A percentile compares a stretch with the other conserved stretches of the same genome.
phyloP scores from a whole-genome alignment of 2,329 filamentous ascomycete genomes.

The Phaeosphaeria sp. region DNA sequence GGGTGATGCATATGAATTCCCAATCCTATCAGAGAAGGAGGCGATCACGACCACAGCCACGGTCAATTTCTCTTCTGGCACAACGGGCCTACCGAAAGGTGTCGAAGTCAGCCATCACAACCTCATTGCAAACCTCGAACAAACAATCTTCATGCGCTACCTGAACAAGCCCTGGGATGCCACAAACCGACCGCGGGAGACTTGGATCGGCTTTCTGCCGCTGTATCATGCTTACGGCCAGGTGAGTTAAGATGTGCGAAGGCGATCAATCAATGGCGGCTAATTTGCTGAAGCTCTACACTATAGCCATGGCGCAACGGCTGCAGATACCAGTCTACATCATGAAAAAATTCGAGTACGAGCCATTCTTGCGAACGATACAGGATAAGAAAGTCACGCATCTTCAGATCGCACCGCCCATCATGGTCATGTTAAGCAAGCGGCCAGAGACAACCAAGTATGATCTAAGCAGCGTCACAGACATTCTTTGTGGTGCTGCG shows the following conservation, averaged over 20 bases:
- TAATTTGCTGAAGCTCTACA: slow-evolving; percentile 24
- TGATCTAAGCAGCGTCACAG: slow-evolving; percentile 48
- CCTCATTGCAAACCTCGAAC: slow-evolving; percentile 58
- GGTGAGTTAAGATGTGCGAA: slow-evolving; percentile 14
- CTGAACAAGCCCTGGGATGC: slow-evolving; percentile 49
- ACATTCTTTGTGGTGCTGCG: slow-evolving; percentile 52
- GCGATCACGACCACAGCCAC: slow-evolving; percentile 46
- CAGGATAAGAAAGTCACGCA: slow-evolving; percentile 48
- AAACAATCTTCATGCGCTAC: slow-evolving; percentile 57
- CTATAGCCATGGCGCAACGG: slow-evolving; percentile 51
- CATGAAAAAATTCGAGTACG: slow-evolving; percentile 52
- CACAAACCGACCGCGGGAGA: slow-evolving; percentile 52
- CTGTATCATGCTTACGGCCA: slow-evolving; percentile 57
- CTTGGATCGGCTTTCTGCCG: slow-evolving; percentile 57
- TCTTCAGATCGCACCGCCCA: slow-evolving; percentile 51
- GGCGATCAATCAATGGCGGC: background rate
- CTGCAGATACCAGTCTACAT: slow-evolving; percentile 54
- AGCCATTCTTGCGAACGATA: slow-evolving; percentile 47
- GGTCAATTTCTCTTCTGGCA: slow-evolving; percentile 61
- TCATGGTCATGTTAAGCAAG: slow-evolving; percentile 54
- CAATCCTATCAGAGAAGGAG: slow-evolving; percentile 32
- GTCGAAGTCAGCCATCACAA: slow-evolving; percentile 60
- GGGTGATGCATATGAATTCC: slow-evolving; percentile 35
- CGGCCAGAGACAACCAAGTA: slow-evolving; percentile 51
- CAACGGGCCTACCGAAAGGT: slow-evolving; percentile 60